Evolutionary conservation across 345 rosid genomes (phyloP).

Genomic region (Pelargonium nanum): DNA sequence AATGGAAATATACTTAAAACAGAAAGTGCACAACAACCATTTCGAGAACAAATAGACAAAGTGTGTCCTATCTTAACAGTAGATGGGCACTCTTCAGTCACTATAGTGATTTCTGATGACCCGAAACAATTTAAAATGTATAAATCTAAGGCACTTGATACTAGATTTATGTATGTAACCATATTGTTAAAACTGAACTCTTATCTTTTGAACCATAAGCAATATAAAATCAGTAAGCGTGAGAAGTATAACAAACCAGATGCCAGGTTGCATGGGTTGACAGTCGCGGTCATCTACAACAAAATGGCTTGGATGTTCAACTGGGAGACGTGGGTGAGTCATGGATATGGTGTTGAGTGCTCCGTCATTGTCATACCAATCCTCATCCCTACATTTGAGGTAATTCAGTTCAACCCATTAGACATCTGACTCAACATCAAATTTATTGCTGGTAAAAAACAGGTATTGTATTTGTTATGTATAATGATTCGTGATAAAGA

Average conservation of each 20-base stretch:
- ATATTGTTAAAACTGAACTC: neutral
- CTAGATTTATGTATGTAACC: neutral
- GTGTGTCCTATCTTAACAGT: no score
- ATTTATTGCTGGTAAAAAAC: neutral
- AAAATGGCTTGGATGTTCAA: constrained; percentile 52
- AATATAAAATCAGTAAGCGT: neutral
- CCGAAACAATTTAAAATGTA: neutral
- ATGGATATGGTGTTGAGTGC: constrained; percentile 87
- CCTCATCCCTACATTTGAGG: constrained; percentile 60
- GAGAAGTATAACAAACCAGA: constrained; percentile 52
- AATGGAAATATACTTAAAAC: no score
- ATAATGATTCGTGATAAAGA: neutral
- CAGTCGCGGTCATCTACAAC: constrained; percentile 50
- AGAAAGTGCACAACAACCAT: no score
- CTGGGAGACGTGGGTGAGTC: constrained; percentile 81
- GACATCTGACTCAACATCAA: neutral
- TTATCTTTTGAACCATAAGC: no score
- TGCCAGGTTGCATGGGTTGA: constrained; percentile 65
- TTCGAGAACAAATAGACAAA: no score
- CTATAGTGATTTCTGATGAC: neutral
- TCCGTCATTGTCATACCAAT: constrained; percentile 95
- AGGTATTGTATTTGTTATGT: neutral
- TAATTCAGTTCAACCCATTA: neutral
- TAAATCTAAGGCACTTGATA: neutral
- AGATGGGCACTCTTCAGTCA: no score